phyloP scores from a whole-genome alignment of 345 rosid genomes.

The Ceriops zippeliana region DNA sequence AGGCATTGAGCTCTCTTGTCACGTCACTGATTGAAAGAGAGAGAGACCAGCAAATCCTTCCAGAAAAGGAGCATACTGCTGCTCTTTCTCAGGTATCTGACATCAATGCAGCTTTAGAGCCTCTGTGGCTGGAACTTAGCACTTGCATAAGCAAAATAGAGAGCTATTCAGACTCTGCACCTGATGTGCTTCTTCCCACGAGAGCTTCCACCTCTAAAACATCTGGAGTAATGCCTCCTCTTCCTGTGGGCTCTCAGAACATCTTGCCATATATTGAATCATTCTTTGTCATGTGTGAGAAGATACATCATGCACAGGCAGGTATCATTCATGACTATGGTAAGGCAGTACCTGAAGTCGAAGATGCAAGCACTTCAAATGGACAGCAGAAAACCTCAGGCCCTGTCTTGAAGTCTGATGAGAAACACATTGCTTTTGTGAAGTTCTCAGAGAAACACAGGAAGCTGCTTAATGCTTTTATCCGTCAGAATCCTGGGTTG shows the following conservation, averaged over 20 bases:
- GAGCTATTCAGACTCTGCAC: slow-evolving; percentile 63
- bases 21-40: slow-evolving; percentile 52
- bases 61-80: slow-evolving; percentile 51
- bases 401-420: slow-evolving; percentile 60
- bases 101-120: slow-evolving; percentile 76
- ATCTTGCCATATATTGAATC: slow-evolving; percentile 93
- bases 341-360: slow-evolving; percentile 50
- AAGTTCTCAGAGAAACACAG: slow-evolving; percentile 91
- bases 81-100: slow-evolving; percentile 62
- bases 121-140: slow-evolving; percentile 88
- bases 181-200: slow-evolving; percentile 39
- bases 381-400: slow-evolving; percentile 53
- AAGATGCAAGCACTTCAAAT: slow-evolving; percentile 52
- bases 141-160: slow-evolving; percentile 88
- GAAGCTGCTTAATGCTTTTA: slow-evolving; percentile 86
- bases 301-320: slow-evolving; percentile 73
- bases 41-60: slow-evolving; percentile 46
- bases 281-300: slow-evolving; percentile 85
- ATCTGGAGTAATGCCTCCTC: slow-evolving; percentile 64
- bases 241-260: slow-evolving; percentile 97
- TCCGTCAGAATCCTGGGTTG: slow-evolving; percentile 86
- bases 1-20: slow-evolving; percentile 79
- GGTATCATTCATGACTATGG: slow-evolving; percentile 59
- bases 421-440: slow-evolving; percentile 70
- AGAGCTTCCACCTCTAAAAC: slow-evolving; percentile 47